These are phyloP conservation scores for Aciculoconidium aculeatum DNA, from an alignment of 805 yeast genomes.

Conservation along the genomic window DNA sequence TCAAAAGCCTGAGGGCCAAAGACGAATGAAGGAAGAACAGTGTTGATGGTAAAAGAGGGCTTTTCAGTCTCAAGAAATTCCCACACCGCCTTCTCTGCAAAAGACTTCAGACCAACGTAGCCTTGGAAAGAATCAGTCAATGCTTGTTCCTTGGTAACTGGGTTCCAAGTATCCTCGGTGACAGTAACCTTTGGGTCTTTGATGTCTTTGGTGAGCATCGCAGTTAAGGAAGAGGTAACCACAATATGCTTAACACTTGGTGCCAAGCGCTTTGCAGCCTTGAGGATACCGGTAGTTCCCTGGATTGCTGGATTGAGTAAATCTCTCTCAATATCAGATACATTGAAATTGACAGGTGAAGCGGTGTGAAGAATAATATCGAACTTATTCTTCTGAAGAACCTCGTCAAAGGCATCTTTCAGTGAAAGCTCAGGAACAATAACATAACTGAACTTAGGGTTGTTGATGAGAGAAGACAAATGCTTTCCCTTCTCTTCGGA, in stretches of 20 bases:
- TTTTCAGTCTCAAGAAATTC: conserved; percentile 8
- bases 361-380: conserved; percentile 57
- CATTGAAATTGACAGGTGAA: conserved; percentile 47
- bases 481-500: conserved; percentile 20
- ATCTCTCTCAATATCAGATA: conserved; percentile 42
- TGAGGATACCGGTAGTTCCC: conserved; percentile 49
- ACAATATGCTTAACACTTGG: conserved; percentile 40
- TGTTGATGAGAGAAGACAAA: conserved; percentile 8
- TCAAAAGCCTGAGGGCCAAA: conserved; percentile 21
- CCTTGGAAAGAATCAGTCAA: conserved; percentile 6
- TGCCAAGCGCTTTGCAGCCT: conserved; percentile 40
- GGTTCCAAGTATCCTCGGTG: conserved; percentile 13
- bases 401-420: conserved; percentile 40
- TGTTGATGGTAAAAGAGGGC: conserved; percentile 7
- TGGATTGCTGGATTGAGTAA: conserved; percentile 50
- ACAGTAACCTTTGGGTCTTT: conserved; percentile 7
- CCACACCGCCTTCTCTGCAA: conserved; percentile 14
- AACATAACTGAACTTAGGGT: conserved; percentile 29
- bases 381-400: conserved; percentile 43
- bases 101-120: conserved; percentile 10
- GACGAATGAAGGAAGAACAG: conserved; percentile 15
- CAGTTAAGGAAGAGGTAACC: conserved; percentile 49
- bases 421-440: conserved; percentile 43
- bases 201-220: conserved; percentile 24
- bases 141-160: conserved; percentile 13